Evolutionary conservation across 371 early-diverging fungal species (phyloP).

Genomic region (Choanephora cucurbitarum): DNA sequence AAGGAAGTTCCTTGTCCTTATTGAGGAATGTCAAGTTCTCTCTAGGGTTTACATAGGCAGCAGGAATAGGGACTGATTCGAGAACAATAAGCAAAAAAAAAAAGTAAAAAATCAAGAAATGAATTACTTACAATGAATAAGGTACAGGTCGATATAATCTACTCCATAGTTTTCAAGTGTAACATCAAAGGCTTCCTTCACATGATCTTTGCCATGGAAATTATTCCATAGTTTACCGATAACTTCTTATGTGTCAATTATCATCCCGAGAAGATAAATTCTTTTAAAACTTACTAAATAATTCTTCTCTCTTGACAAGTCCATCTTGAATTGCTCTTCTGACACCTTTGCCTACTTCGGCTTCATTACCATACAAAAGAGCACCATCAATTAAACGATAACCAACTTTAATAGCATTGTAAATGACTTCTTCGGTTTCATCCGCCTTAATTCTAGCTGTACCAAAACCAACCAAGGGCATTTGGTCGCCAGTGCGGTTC

Average conservation of each 20-base stretch:
- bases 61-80: slow-evolving; percentile 35
- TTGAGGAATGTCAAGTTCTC: slow-evolving; percentile 23
- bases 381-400: slow-evolving; percentile 54
- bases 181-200: slow-evolving; percentile 47
- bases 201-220: slow-evolving; percentile 49
- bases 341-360: slow-evolving; percentile 67
- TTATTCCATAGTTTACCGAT: slow-evolving; percentile 77
- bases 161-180: slow-evolving; percentile 48
- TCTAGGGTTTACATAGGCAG: slow-evolving; percentile 8
- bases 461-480: slow-evolving; percentile 52
- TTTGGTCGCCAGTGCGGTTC: slow-evolving; percentile 45
- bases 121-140: slow-evolving; percentile 42
- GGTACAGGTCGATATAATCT: slow-evolving; percentile 69
- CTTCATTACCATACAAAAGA: slow-evolving; percentile 65
- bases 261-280: too few relatives aligned
- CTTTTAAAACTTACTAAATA: slow-evolving; percentile 38
- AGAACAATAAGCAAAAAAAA: slow-evolving; percentile 57
- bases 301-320: slow-evolving; percentile 62
- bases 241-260: slow-evolving; percentile 40
- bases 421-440: slow-evolving; percentile 45
- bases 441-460: slow-evolving; percentile 36
- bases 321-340: slow-evolving; percentile 53
- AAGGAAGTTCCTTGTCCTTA: slow-evolving; percentile 5
- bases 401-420: slow-evolving; percentile 53
- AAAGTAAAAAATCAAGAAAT: slow-evolving; percentile 31